Conservation (phyloP, 108 stramenopile species). For the Cyclostephanos tholiformis region DNA sequence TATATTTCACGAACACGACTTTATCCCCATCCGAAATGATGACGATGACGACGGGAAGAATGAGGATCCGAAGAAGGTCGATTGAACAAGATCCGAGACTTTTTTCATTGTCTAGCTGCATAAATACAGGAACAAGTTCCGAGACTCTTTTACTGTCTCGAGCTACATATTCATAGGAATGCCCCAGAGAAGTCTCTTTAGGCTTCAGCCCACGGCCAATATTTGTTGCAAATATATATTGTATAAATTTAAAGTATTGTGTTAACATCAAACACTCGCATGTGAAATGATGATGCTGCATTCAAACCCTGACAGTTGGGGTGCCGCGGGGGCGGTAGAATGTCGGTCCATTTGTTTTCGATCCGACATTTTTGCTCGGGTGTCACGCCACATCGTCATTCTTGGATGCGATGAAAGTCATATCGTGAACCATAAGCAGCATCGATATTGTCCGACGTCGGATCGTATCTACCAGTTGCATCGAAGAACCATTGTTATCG, state of each 20-base stretch:
- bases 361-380: conserved; percentile 7
- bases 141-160: not conserved
- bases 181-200: not conserved
- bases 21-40: conserved; percentile 7
- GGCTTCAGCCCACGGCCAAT: not conserved
- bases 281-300: not conserved
- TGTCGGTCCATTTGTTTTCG: conserved; percentile 22
- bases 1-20: conserved; percentile 1
- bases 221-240: not conserved
- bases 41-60: conserved; percentile 2
- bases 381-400: no score
- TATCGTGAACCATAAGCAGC: no score
- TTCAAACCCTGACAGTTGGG: not conserved
- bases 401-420: no score
- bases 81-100: not conserved
- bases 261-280: not conserved
- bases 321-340: conserved; percentile 26
- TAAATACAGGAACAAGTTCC: not conserved
- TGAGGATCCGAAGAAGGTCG: not conserved
- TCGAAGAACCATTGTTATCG: no score
- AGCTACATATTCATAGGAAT: not conserved
- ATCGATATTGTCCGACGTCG: no score
- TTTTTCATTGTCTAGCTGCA: not conserved
- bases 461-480: no score
- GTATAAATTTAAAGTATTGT: not conserved